These are phyloP conservation scores for Eucalyptus cloeziana DNA, from an alignment of 345 rosid genomes.

Conservation along the genomic window DNA sequence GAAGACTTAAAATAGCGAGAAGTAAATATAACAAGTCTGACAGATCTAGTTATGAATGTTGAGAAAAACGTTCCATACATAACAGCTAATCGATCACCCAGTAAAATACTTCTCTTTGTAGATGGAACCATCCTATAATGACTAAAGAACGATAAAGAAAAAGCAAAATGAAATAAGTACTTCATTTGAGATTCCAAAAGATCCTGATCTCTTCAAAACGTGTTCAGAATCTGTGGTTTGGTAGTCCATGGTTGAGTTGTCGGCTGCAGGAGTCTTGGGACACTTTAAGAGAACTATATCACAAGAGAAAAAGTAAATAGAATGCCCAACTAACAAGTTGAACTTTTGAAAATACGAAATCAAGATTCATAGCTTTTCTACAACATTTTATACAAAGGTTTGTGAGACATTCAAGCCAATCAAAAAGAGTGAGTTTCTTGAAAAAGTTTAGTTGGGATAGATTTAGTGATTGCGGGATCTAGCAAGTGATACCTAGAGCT, in stretches of 20 bases:
- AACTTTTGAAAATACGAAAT: not conserved
- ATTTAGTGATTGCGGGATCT: rapidly evolving
- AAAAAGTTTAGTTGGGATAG: rapidly evolving
- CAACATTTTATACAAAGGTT: rapidly evolving
- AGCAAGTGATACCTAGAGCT: not conserved
- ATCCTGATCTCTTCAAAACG: too few species aligned
- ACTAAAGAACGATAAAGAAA: too few species aligned
- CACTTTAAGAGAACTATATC: not conserved
- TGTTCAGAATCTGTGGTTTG: rapidly evolving
- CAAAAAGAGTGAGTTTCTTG: not conserved
- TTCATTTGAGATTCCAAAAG: rapidly evolving
- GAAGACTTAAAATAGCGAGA: rapidly evolving
- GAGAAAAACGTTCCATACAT: too few species aligned
- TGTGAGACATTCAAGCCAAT: not conserved
- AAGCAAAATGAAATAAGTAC: too few species aligned
- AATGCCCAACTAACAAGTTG: not conserved
- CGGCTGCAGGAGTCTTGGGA: conserved; percentile 4
- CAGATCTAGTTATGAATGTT: rapidly evolving
- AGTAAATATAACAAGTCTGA: too few species aligned
- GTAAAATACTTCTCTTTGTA: too few species aligned
- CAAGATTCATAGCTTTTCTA: not conserved
- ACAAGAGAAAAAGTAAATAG: not conserved
- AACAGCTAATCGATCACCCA: rapidly evolving
- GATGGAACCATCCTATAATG: too few species aligned
- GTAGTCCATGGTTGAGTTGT: conserved; percentile 8